Percentiles rank a stretch among this genome's conserved stretches.
These are phyloP conservation scores for Gilbertella persicaria DNA, from an alignment of 371 early-diverging fungal genomes.

Conservation along the genomic window DNA sequence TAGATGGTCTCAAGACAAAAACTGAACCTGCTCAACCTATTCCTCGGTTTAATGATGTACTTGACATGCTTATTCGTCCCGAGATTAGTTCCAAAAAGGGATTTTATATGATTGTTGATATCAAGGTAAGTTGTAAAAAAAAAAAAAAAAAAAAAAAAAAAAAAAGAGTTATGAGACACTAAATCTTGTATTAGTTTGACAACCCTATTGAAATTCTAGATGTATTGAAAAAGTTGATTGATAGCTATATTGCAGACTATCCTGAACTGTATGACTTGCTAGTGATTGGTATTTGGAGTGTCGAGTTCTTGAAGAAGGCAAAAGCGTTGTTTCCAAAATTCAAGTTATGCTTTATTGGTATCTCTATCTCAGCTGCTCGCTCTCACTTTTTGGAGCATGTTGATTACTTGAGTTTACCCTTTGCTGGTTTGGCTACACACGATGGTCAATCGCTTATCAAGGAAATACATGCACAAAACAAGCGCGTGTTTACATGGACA, in stretches of 20 bases:
- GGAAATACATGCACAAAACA: slow-evolving; percentile 51
- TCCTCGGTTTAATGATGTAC: slow-evolving; percentile 58
- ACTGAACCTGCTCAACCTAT: slow-evolving; percentile 49
- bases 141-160: not conserved
- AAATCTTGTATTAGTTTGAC: slow-evolving; percentile 37
- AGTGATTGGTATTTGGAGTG: slow-evolving; percentile 68
- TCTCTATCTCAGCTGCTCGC: slow-evolving; percentile 52
- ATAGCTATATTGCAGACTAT: slow-evolving; percentile 19
- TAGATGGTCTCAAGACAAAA: slow-evolving; percentile 57
- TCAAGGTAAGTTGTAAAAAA: slow-evolving; percentile 49
- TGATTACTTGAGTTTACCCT: slow-evolving; percentile 57
- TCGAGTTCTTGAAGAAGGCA: slow-evolving; percentile 54
- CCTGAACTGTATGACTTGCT: slow-evolving; percentile 44
- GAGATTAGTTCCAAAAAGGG: slow-evolving; percentile 46
- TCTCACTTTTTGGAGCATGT: slow-evolving; percentile 50
- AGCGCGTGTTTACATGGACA: slow-evolving; percentile 61
- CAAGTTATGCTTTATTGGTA: slow-evolving; percentile 58
- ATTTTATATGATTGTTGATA: slow-evolving; percentile 61
- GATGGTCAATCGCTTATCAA: slow-evolving; percentile 55
- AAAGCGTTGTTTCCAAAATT: slow-evolving; percentile 47
- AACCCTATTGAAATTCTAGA: slow-evolving; percentile 51
- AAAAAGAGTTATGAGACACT: not conserved
- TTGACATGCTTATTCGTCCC: slow-evolving; percentile 49
- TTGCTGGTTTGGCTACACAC: slow-evolving; percentile 44
- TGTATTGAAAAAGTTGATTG: slow-evolving; percentile 32